Conservation (phyloP, 2,329 filamentous ascomycete species). For the Sclerotinia subarctica region DNA sequence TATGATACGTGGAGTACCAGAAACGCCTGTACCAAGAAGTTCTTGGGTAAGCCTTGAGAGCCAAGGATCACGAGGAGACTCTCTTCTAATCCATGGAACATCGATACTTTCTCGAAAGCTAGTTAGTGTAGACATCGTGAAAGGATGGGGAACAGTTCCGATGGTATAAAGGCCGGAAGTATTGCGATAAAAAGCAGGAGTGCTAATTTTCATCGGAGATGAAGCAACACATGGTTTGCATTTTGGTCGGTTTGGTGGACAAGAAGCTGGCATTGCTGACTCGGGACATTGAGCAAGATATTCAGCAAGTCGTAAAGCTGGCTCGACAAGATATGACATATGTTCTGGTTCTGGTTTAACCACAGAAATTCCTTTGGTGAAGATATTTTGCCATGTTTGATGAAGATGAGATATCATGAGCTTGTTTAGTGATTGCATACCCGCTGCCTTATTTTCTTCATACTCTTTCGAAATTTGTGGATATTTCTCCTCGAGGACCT, state of each 20-base stretch:
- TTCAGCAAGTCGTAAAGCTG: conserved; percentile 68
- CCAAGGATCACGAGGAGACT: conserved; percentile 76
- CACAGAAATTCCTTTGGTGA: conserved; percentile 72
- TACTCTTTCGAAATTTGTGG: conserved; percentile 62
- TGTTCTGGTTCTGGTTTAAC: conserved; percentile 75
- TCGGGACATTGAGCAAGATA: conserved; percentile 73
- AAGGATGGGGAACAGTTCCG: conserved; percentile 86
- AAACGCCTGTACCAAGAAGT: conserved; percentile 60
- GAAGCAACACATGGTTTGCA: conserved; percentile 72
- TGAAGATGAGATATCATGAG: conserved; percentile 86
- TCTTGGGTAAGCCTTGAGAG: conserved; percentile 67
- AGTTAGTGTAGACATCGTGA: conserved; percentile 71
- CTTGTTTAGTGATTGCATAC: conserved; percentile 63
- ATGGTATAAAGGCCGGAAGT: conserved; percentile 72
- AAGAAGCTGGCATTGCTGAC: conserved; percentile 70
- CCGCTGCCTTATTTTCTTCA: conserved; percentile 53
- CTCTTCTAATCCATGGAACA: conserved; percentile 61
- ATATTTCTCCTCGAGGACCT: conserved; percentile 64
- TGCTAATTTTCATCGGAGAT: conserved; percentile 63
- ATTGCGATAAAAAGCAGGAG: conserved; percentile 67
- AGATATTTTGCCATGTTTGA: conserved; percentile 76
- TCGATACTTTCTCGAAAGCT: conserved; percentile 60
- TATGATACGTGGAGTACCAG: conserved; percentile 63
- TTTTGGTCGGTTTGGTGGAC: conserved; percentile 74
- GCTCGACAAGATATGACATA: conserved; percentile 68